Evolutionary conservation across 1,284 basidiomycete species (phyloP).

Genomic region (Cutaneotrichosporon sp.): DNA sequence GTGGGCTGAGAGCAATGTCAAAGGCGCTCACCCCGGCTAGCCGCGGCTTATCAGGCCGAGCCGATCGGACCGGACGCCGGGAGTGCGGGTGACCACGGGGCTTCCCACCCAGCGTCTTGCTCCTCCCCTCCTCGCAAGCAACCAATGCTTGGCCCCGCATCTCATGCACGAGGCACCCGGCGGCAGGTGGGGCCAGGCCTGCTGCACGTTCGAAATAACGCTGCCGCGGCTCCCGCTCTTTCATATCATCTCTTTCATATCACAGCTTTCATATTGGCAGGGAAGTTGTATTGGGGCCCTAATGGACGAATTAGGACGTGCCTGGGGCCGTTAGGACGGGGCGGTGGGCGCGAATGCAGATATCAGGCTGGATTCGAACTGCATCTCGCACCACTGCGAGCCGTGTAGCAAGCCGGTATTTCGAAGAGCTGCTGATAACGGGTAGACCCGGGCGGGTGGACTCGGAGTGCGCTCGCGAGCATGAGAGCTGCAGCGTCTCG

Average conservation of each 20-base stretch:
- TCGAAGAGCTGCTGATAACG: no score
- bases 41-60: conserved; percentile 1
- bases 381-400: no score
- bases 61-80: neutral
- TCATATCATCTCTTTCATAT: conserved; percentile 1
- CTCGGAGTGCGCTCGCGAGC: no score
- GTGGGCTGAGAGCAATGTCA: neutral
- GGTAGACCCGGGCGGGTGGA: no score
- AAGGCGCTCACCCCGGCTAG: neutral
- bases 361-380: no score
- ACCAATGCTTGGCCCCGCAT: neutral
- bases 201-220: neutral
- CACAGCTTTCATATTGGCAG: neutral
- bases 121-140: neutral
- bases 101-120: neutral
- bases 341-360: neutral
- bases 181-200: no score
- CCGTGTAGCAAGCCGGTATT: no score
- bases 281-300: neutral
- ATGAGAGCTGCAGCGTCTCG: no score
- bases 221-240: neutral
- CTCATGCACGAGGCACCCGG: no score
- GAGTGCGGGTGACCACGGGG: neutral
- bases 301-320: neutral
- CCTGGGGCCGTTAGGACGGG: neutral